These are phyloP conservation scores for Tricholoma matsutake DNA, from an alignment of 768 basidiomycete species.

Conservation along the genomic window DNA sequence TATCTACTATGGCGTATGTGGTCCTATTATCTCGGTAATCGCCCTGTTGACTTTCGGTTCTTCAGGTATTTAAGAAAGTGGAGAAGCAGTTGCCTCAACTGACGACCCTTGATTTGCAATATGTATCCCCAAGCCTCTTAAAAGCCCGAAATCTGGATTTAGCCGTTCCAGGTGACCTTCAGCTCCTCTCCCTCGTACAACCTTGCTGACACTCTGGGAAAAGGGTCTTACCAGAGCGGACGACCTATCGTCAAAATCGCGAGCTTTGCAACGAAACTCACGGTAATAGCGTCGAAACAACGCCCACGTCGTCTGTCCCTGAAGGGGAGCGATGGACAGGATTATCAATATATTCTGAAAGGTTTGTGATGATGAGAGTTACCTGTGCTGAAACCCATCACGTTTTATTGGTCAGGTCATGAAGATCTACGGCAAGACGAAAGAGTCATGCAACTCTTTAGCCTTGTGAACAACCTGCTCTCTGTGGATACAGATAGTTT, in stretches of 20 bases:
- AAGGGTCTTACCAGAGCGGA: constrained; percentile 91
- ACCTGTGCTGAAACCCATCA: neutral
- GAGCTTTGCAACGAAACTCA: constrained; percentile 84
- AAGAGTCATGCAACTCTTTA: constrained; percentile 98
- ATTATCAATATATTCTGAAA: constrained; percentile 91
- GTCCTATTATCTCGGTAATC: neutral
- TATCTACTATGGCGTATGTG: constrained; percentile 86
- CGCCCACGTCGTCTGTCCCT: constrained; percentile 86
- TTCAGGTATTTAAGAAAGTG: constrained; percentile 91
- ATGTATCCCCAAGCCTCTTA: constrained; percentile 90
- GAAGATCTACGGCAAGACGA: constrained; percentile 99
- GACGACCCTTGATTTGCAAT: constrained; percentile 91
- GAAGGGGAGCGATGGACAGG: constrained; percentile 87
- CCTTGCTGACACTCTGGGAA: neutral
- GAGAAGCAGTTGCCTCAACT: constrained; percentile 91
- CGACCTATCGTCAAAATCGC: constrained; percentile 77
- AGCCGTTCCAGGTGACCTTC: constrained; percentile 82
- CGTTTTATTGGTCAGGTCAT: constrained; percentile 59
- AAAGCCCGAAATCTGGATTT: constrained; percentile 88
- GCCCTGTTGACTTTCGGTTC: neutral
- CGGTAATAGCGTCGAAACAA: constrained; percentile 96
- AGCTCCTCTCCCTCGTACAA: neutral
- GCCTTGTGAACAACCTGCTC: constrained; percentile 92
- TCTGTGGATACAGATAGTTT: constrained; percentile 93
- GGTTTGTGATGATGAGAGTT: constrained; percentile 40